Evolutionary conservation across 1,284 basidiomycete genomes (phyloP).

Genomic region (Heimioporus retisporus): DNA sequence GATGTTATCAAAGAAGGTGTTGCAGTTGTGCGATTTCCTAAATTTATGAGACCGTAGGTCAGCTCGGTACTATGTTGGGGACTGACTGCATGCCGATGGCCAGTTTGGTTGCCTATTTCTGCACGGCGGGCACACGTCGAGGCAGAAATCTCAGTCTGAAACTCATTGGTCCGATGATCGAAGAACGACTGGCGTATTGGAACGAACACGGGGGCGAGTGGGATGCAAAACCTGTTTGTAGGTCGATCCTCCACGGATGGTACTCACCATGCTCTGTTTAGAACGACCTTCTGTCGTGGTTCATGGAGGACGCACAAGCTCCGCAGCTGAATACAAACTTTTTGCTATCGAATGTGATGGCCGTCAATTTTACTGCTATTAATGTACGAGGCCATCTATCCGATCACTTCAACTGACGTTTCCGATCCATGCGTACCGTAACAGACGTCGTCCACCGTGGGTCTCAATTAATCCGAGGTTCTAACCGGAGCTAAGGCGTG

Average conservation of each 20-base stretch:
- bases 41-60: conserved; percentile 49
- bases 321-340: too few relatives aligned
- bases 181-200: conserved; percentile 45
- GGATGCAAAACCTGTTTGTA: conserved; percentile 50
- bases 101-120: conserved; percentile 11
- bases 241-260: conserved; percentile 43
- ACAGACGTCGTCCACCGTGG: not conserved
- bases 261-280: not conserved
- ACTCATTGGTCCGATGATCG: conserved; percentile 46
- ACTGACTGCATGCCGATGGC: not conserved
- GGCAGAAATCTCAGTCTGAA: conserved; percentile 22
- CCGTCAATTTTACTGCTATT: too few relatives aligned
- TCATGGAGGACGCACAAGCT: conserved; percentile 44
- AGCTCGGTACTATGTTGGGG: not conserved
- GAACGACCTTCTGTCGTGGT: conserved; percentile 57
- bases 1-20: conserved; percentile 40
- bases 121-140: not conserved
- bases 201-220: conserved; percentile 47
- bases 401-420: too few relatives aligned
- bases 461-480: not conserved
- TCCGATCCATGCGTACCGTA: too few relatives aligned
- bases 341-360: too few relatives aligned
- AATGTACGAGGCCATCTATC: too few relatives aligned
- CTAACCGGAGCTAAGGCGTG: not conserved
- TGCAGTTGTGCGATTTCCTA: conserved; percentile 48